Percentiles rank a stretch among this genome's conserved stretches.
Conservation (phyloP, 345 rosid species). For the Salix suchowensis region DNA sequence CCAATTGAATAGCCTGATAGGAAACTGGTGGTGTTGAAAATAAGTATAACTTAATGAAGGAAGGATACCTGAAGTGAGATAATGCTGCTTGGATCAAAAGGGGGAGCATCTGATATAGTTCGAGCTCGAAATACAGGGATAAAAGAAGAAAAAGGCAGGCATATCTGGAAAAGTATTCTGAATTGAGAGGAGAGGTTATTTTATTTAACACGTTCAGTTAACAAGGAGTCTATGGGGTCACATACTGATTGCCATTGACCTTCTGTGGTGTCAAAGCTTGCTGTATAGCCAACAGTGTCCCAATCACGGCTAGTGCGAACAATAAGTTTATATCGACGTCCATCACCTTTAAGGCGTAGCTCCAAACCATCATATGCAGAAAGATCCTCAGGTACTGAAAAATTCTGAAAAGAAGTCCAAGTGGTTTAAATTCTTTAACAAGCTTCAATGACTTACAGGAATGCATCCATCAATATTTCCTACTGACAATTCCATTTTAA, state of each 20-base stretch:
- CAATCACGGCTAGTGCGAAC: conserved; percentile 73
- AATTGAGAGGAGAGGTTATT: background rate
- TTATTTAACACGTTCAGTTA: background rate
- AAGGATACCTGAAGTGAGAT: conserved; percentile 70
- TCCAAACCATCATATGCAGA: conserved; percentile 91
- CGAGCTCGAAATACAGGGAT: conserved; percentile 84
- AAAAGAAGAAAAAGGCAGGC: conserved; percentile 71
- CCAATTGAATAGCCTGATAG: conserved; percentile 6
- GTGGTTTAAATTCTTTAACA: conserved; percentile 4
- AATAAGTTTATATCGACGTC: conserved; percentile 76
- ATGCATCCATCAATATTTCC: background rate
- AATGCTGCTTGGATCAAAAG: conserved; percentile 64
- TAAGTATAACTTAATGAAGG: background rate
- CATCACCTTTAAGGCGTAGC: conserved; percentile 74
- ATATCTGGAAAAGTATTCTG: conserved; percentile 37
- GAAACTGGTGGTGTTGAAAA: background rate
- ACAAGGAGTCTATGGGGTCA: conserved; percentile 2
- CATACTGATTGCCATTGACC: conserved; percentile 92
- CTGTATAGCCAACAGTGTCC: conserved; percentile 90
- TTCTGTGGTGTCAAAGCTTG: conserved; percentile 65
- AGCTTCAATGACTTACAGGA: background rate
- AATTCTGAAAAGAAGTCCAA: conserved; percentile 50
- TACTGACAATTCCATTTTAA: background rate
- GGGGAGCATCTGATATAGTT: conserved; percentile 68
- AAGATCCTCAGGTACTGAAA: conserved; percentile 65